Evolutionary conservation across 495 filamentous ascomycete species (phyloP).

Genomic region (Platismatia glauca): DNA sequence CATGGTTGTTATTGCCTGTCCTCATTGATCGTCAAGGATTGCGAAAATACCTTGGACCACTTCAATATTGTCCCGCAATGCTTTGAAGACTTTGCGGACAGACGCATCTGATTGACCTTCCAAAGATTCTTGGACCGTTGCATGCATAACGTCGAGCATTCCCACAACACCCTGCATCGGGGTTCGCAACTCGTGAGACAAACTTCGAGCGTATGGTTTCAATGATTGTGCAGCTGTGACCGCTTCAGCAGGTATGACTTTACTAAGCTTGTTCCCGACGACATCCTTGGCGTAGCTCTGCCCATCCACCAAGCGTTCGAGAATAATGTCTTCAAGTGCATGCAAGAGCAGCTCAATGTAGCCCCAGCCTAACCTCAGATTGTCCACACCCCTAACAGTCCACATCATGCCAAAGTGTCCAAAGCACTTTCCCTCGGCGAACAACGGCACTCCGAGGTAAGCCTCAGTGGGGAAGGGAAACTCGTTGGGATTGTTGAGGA

Average conservation of each 20-base stretch:
- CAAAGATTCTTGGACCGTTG: constrained; percentile 63
- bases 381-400: constrained; percentile 51
- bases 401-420: constrained; percentile 72
- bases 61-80: constrained; percentile 65
- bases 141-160: constrained; percentile 81
- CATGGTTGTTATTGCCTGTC: constrained; percentile 6
- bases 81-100: constrained; percentile 48
- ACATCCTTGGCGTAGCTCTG: constrained; percentile 31
- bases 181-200: constrained; percentile 73
- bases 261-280: constrained; percentile 24
- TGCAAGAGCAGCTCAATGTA: constrained; percentile 67
- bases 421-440: constrained; percentile 59
- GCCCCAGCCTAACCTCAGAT: constrained; percentile 54
- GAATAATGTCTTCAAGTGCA: constrained; percentile 65
- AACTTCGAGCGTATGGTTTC: constrained; percentile 67
- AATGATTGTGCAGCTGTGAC: constrained; percentile 54
- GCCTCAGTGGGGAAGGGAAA: constrained; percentile 56
- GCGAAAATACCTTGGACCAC: constrained; percentile 52
- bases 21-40: neutral
- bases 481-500: constrained; percentile 51
- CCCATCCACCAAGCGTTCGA: constrained; percentile 49
- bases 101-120: constrained; percentile 44
- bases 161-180: constrained; percentile 83
- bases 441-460: constrained; percentile 65
- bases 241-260: constrained; percentile 43